phyloP scores from a whole-genome alignment of 2,329 filamentous ascomycete species.

The Alternaria rosae region DNA sequence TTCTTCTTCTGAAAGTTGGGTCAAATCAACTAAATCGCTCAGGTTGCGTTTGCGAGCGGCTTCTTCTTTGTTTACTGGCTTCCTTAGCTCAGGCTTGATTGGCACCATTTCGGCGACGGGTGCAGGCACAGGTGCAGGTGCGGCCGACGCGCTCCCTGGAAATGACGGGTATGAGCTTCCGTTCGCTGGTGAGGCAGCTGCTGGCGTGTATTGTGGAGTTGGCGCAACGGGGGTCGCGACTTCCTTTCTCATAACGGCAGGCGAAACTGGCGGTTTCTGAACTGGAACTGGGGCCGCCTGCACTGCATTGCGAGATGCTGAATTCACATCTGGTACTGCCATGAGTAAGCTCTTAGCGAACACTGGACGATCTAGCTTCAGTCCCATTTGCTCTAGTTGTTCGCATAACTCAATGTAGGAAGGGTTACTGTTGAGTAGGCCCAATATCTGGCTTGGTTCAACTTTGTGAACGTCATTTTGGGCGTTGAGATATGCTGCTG shows the following conservation, averaged over 20 bases:
- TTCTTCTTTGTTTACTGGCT: slow-evolving; percentile 60
- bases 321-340: slow-evolving; percentile 54
- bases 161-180: slow-evolving; percentile 24
- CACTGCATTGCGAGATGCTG: slow-evolving; percentile 29
- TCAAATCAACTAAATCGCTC: slow-evolving; percentile 62
- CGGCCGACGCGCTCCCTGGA: slow-evolving; percentile 18
- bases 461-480: slow-evolving; percentile 54
- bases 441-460: slow-evolving; percentile 51
- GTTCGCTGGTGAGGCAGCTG: slow-evolving; percentile 21
- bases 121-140: slow-evolving; percentile 27
- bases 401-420: slow-evolving; percentile 65
- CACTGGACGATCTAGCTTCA: slow-evolving; percentile 59
- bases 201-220: slow-evolving; percentile 23
- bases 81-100: slow-evolving; percentile 35
- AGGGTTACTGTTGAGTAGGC: slow-evolving; percentile 61
- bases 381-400: slow-evolving; percentile 58
- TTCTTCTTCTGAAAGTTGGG: slow-evolving; percentile 56
- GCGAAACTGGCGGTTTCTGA: slow-evolving; percentile 24
- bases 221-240: slow-evolving; percentile 25
- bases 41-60: slow-evolving; percentile 64
- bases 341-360: slow-evolving; percentile 62
- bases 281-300: slow-evolving; percentile 17
- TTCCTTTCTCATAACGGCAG: slow-evolving; percentile 32
- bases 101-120: slow-evolving; percentile 46
- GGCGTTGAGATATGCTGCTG: slow-evolving; percentile 56